These are phyloP conservation scores for Ceratorhiza oryzae-sativae DNA, from an alignment of 1,284 basidiomycete genomes.

Conservation along the genomic window DNA sequence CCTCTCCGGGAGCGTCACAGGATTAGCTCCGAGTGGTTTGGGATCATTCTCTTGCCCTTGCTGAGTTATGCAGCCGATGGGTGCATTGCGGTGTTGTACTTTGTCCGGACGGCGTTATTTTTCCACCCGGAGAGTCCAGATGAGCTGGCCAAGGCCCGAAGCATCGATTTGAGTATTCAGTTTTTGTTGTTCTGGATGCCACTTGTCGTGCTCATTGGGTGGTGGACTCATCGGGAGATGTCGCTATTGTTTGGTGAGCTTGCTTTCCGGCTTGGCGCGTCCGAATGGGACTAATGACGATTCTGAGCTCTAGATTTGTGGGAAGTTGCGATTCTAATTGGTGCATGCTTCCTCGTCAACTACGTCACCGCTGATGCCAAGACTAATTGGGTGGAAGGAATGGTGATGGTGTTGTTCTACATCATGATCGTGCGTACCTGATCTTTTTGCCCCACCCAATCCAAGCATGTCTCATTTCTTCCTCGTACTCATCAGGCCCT, in stretches of 20 bases:
- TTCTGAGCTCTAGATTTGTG: conserved; percentile 55
- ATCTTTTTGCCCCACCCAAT: conserved; percentile 45
- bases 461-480: conserved; percentile 51
- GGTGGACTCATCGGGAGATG: conserved; percentile 64
- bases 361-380: conserved; percentile 73
- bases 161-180: conserved; percentile 72
- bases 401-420: conserved; percentile 68
- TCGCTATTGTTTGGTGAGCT: conserved; percentile 62
- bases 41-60: conserved; percentile 69
- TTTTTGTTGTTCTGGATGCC: conserved; percentile 74
- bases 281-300: not conserved
- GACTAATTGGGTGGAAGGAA: conserved; percentile 72
- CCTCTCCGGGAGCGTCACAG: conserved; percentile 55
- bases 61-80: conserved; percentile 75
- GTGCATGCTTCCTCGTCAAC: conserved; percentile 72
- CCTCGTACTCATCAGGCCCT: conserved; percentile 56
- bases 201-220: conserved; percentile 63
- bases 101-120: conserved; percentile 50
- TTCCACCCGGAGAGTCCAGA: conserved; percentile 54
- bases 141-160: conserved; percentile 62
- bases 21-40: conserved; percentile 60
- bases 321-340: conserved; percentile 66
- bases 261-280: conserved; percentile 45
- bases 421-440: conserved; percentile 56
- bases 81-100: conserved; percentile 61